Conservation (phyloP, 169 alveolate species). For the Cryptosporidium bovis region DNA sequence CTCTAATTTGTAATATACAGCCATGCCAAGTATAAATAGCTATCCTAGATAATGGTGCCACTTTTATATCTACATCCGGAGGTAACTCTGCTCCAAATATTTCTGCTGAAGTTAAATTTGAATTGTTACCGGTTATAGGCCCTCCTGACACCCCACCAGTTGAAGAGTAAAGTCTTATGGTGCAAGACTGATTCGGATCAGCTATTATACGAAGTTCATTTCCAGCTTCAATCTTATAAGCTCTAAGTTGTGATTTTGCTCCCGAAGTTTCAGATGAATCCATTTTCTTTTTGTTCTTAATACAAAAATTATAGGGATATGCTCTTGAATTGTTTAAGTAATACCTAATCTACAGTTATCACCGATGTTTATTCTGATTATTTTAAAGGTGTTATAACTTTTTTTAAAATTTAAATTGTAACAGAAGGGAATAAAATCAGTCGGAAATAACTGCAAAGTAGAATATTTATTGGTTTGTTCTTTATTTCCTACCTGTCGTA, state of each 20-base stretch:
- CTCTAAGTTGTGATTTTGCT: constrained; percentile 67
- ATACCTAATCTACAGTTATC: too few relatives aligned
- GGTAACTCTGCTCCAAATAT: constrained; percentile 87
- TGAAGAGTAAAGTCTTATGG: constrained; percentile 54
- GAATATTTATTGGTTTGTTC: too few relatives aligned
- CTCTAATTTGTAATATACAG: constrained; percentile 87
- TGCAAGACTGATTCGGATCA: constrained; percentile 50
- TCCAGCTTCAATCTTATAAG: constrained; percentile 71
- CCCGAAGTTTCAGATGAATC: not conserved
- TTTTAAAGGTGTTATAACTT: too few relatives aligned
- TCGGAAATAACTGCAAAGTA: too few relatives aligned
- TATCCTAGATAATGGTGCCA: constrained; percentile 83
- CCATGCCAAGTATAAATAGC: constrained; percentile 90
- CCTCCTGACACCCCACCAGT: constrained; percentile 3
- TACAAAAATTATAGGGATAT: too few relatives aligned
- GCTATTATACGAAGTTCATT: constrained; percentile 67
- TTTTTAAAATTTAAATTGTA: too few relatives aligned
- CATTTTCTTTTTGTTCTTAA: not conserved
- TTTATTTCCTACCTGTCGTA: too few relatives aligned
- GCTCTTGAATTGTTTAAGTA: too few relatives aligned
- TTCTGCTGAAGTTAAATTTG: constrained; percentile 81
- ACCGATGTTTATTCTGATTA: too few relatives aligned
- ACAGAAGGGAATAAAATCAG: too few relatives aligned
- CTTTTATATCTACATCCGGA: constrained; percentile 83
- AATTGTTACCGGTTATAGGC: not conserved